Evolutionary conservation across 139 green algal genomes (phyloP).

Genomic region (Chlamydomonas sp.): DNA sequence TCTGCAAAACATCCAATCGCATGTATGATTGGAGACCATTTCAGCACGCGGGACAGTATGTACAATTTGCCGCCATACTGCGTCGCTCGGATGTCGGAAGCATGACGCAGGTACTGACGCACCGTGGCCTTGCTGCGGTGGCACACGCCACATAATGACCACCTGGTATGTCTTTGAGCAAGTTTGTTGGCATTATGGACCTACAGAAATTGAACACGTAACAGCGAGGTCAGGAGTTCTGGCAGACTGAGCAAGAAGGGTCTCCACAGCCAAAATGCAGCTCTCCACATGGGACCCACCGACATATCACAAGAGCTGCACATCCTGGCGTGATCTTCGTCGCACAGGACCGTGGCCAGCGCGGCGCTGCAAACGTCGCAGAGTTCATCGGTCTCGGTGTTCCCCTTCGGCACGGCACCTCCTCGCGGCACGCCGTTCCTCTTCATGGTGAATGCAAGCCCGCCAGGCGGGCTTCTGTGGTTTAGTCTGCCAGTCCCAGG

Average conservation of each 20-base stretch:
- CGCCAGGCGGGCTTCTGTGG: no score
- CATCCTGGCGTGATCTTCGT: slow-evolving; percentile 27
- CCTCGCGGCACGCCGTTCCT: no score
- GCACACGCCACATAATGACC: slow-evolving; percentile 6
- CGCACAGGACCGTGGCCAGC: slow-evolving; percentile 13
- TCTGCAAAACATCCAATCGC: neutral
- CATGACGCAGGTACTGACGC: neutral
- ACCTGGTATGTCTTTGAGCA: slow-evolving; percentile 26
- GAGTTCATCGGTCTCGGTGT: neutral
- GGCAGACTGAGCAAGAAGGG: no score
- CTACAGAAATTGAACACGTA: neutral
- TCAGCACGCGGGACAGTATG: no score
- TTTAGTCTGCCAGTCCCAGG: no score
- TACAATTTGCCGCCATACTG: no score
- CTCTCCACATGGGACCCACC: neutral
- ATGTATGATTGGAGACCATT: no score
- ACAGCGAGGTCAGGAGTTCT: no score
- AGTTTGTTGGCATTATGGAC: slow-evolving; percentile 39
- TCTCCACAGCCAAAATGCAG: no score
- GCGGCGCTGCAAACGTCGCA: slow-evolving; percentile 18
- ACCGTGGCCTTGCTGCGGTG: slow-evolving; percentile 28
- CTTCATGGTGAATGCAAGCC: no score
- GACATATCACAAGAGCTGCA: slow-evolving; percentile 24
- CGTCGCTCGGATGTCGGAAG: no score
- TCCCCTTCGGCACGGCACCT: no score